Base-by-base conservation (phyloP, 2,329 filamentous ascomycete genomes). In the Monascus ruber region DNA sequence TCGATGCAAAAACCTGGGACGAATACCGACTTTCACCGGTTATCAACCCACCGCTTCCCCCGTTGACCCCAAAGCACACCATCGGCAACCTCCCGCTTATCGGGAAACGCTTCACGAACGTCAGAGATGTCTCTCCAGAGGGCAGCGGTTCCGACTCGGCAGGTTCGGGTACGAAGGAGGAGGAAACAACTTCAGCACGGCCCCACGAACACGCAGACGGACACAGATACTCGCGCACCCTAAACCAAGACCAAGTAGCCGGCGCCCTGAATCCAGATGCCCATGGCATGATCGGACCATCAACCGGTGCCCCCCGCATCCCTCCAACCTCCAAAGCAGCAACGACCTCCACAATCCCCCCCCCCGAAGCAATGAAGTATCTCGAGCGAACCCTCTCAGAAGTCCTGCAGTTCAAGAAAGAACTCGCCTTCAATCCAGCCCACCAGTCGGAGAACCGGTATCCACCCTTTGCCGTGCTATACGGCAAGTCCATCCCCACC, bases 401-500 rank as follows among this genome's bases (percentile, higher is more conserved):
- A 26, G 79, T 78, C 5, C 79, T 80, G 45, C 67, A 65, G 6
- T 96, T 94, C 72, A 88, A 91, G 45, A 62, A 75, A 44, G 82
- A 89, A 50, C 74, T 89, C 1, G 69, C 72, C 1, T 80, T 83
- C 61, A 66, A 68, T 1, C 66, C 78, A 0, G 48, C 60, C 1
- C 79, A 82, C 50, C 73, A 78, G 10, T 60, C 64, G 0, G 56
- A 69, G n/a, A 94, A 94, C 55, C 56, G 60, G 0, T 95, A 95
- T 53, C 88, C 88, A 2, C 88, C 89, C 0, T 69, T 85, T 8
- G 79, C 84, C 0, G 74, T 94, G 35, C 76, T 96, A 6, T 95
- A 94, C 62, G 83, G 85, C 40, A 94, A 94, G 59, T 79, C 78
- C 24, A 84, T 82, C 1, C 88, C 88, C 0, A 95, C 88, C 0